These are phyloP conservation scores for Pseudoneurospora amorphoporcata DNA, from an alignment of 495 filamentous ascomycete genomes.

Conservation along the genomic window DNA sequence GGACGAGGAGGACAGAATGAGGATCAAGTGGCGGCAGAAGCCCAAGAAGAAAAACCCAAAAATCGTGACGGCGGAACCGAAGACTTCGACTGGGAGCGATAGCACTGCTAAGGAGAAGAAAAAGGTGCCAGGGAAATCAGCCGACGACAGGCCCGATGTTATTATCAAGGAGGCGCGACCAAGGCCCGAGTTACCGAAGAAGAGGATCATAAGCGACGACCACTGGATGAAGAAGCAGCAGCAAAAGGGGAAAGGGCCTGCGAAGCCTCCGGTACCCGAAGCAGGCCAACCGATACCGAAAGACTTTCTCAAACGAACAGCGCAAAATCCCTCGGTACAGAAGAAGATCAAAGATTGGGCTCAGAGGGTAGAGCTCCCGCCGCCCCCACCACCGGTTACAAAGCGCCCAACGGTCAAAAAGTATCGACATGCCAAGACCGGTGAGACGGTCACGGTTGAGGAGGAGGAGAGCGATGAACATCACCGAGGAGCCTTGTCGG, in stretches of 20 bases:
- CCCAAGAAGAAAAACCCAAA: conserved; percentile 21
- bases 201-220: conserved; percentile 70
- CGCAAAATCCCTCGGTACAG: conserved; percentile 37
- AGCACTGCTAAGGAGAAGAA: conserved; percentile 15
- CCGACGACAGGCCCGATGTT: conserved; percentile 1
- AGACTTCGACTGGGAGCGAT: conserved; percentile 14
- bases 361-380: conserved; percentile 29
- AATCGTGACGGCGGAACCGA: conserved; percentile 9
- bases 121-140: conserved; percentile 20
- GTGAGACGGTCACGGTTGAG: conserved; percentile 21
- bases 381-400: conserved; percentile 6
- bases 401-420: conserved; percentile 7
- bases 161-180: conserved; percentile 3
- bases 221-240: conserved; percentile 55
- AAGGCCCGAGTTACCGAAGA: conserved; percentile 44
- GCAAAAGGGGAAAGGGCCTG: conserved; percentile 29
- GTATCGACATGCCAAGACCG: conserved; percentile 18
- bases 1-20: conserved; percentile 38
- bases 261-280: conserved; percentile 25
- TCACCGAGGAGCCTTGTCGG: conserved; percentile 6
- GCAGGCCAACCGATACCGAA: conserved; percentile 34
- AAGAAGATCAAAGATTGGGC: conserved; percentile 46
- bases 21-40: conserved; percentile 36
- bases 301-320: conserved; percentile 38
- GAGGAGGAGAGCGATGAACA: conserved; percentile 7